phyloP scores from a whole-genome alignment of 495 filamentous ascomycete genomes.

The Hypoxylon fragiforme region DNA sequence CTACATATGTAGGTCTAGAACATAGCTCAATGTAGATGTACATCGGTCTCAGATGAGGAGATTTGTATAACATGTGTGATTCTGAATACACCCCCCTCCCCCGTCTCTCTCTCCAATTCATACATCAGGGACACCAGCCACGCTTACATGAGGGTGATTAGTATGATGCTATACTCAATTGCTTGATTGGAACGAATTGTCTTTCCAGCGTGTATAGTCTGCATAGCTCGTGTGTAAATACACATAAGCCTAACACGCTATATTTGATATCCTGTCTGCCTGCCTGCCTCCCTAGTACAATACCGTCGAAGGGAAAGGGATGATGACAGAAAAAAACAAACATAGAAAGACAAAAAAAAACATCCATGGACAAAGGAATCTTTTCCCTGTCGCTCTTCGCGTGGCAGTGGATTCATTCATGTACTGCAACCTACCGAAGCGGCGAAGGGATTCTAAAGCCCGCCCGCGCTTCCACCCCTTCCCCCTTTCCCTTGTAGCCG shows the following conservation, averaged over 20 bases:
- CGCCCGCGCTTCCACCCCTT: conserved; percentile 3
- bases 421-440: conserved; percentile 31
- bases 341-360: not conserved
- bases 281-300: no score
- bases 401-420: conserved; percentile 37
- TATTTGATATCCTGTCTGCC: no score
- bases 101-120: not conserved
- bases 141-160: conserved; percentile 25
- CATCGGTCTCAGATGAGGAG: conserved; percentile 15
- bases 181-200: conserved; percentile 21
- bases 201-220: not conserved
- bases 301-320: not conserved
- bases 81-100: conserved; percentile 17
- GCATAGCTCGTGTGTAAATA: not conserved
- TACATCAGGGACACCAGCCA: conserved; percentile 26
- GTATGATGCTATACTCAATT: conserved; percentile 6
- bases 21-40: conserved; percentile 9
- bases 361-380: not conserved
- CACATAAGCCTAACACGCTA: not conserved
- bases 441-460: conserved; percentile 20
- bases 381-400: conserved; percentile 24
- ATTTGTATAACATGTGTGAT: conserved; percentile 2
- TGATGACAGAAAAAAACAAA: not conserved
- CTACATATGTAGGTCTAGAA: conserved; percentile 25
- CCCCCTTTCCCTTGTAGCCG: no score